phyloP scores from a whole-genome alignment of 176 grass and related monocot genomes.

The Avena eriantha region DNA sequence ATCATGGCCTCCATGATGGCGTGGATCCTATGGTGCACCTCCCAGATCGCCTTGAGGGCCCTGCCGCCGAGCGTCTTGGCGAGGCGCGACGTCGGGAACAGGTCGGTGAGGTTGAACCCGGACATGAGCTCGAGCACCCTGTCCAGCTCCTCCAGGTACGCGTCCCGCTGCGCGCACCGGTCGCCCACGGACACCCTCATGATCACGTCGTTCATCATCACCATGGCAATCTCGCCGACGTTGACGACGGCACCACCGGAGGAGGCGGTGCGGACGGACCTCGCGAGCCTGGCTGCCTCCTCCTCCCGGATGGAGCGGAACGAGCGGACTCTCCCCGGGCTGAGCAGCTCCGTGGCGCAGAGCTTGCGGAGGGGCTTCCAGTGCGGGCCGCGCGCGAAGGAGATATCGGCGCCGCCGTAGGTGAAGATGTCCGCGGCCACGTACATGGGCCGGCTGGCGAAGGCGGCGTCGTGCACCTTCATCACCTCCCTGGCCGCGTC shows the following conservation, averaged over 20 bases:
- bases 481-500: conserved; percentile 58
- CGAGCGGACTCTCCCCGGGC: conserved; percentile 48
- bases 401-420: conserved; percentile 26
- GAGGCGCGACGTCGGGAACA: conserved; percentile 39
- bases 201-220: conserved; percentile 38
- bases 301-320: conserved; percentile 50
- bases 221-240: background rate
- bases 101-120: conserved; percentile 48
- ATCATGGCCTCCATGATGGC: conserved; percentile 26
- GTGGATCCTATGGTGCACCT: conserved; percentile 12
- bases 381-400: background rate
- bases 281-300: conserved; percentile 35
- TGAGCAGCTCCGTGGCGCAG: conserved; percentile 48
- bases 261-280: background rate
- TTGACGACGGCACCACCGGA: background rate
- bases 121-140: conserved; percentile 7
- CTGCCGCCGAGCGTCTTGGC: conserved; percentile 6
- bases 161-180: conserved; percentile 11
- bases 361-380: conserved; percentile 54
- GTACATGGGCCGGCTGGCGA: conserved; percentile 48
- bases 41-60: background rate
- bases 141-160: background rate
- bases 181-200: background rate
- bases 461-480: conserved; percentile 58
- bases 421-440: conserved; percentile 35